These are phyloP conservation scores for Lunularia cruciata DNA, from an alignment of 225 moss, liverwort and hornwort genomes.

Conservation along the genomic window DNA sequence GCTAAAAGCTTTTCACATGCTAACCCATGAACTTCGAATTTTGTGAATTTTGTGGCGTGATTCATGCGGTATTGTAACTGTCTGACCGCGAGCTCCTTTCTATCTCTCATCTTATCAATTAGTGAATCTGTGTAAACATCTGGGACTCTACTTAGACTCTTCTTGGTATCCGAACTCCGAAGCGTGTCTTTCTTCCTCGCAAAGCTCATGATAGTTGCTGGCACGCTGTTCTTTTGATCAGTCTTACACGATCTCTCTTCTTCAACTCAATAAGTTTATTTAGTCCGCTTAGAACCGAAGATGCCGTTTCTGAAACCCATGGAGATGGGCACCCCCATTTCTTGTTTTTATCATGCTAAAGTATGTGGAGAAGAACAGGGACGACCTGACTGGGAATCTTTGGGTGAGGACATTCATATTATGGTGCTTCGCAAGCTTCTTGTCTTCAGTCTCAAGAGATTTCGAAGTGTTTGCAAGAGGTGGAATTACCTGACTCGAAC, in stretches of 20 bases:
- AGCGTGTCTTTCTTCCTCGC: too few relatives aligned
- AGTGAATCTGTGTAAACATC: constrained; percentile 21
- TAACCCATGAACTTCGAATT: too few relatives aligned
- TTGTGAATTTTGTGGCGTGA: constrained; percentile 4
- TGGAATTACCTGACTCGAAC: constrained; percentile 37
- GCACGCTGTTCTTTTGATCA: not conserved
- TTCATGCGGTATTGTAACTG: constrained; percentile 27
- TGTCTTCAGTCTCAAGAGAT: constrained; percentile 36
- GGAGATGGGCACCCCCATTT: too few relatives aligned
- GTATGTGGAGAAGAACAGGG: not conserved
- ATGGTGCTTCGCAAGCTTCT: constrained; percentile 38
- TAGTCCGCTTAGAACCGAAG: too few relatives aligned
- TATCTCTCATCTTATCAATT: constrained; percentile 13
- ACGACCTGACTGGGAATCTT: constrained; percentile 25
- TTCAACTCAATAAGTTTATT: too few relatives aligned
- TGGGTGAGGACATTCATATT: constrained; percentile 41
- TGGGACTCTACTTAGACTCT: not conserved
- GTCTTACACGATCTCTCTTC: too few relatives aligned
- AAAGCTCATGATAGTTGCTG: not conserved
- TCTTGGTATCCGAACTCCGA: not conserved
- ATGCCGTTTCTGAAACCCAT: not conserved
- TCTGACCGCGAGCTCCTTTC: constrained; percentile 20
- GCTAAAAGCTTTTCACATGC: too few relatives aligned
- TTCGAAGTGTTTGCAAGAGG: constrained; percentile 32
- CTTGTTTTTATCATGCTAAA: not conserved